A percentile compares a stretch with the other conserved stretches of the same genome.
Conservation (phyloP, 2,329 filamentous ascomycete genomes). For the Ceratocystis variospora region DNA sequence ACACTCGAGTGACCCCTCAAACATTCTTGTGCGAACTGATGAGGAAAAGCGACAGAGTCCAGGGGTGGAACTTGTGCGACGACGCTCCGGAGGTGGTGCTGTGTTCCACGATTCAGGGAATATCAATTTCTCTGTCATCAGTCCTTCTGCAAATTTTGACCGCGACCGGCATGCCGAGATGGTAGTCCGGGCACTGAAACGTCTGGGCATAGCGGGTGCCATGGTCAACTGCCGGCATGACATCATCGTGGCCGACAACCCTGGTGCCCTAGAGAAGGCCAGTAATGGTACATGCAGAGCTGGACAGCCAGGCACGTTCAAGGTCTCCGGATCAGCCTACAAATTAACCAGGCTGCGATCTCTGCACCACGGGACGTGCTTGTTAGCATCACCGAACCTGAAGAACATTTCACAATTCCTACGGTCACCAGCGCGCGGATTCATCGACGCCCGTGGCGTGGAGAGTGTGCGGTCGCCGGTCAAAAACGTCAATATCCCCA, state of each 20-base stretch:
- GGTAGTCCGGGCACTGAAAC: slow-evolving; percentile 69
- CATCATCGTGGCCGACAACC: slow-evolving; percentile 55
- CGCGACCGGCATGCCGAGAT: slow-evolving; percentile 81
- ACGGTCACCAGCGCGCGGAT: slow-evolving; percentile 61
- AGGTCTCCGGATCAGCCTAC: slow-evolving; percentile 89
- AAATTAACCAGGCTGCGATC: slow-evolving; percentile 72
- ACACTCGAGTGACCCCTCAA: not conserved
- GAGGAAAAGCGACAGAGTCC: slow-evolving; percentile 22
- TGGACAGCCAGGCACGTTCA: slow-evolving; percentile 36
- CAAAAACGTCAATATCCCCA: slow-evolving; percentile 54
- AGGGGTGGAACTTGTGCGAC: slow-evolving; percentile 52
- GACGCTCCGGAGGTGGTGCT: slow-evolving; percentile 77
- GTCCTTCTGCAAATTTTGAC: slow-evolving; percentile 61
- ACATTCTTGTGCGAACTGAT: slow-evolving; percentile 14
- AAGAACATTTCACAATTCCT: slow-evolving; percentile 54
- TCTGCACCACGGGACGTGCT: slow-evolving; percentile 84
- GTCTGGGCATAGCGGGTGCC: slow-evolving; percentile 43
- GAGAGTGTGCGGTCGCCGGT: slow-evolving; percentile 82
- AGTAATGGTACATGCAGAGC: slow-evolving; percentile 13
- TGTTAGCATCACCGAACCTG: slow-evolving; percentile 66
- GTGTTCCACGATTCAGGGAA: slow-evolving; percentile 93
- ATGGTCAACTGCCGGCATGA: slow-evolving; percentile 85
- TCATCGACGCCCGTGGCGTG: slow-evolving; percentile 69
- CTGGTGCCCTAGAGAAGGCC: not conserved
- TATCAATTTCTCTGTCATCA: slow-evolving; percentile 88